These are phyloP conservation scores for Furcasterigmium furcatum DNA, from an alignment of 2,329 filamentous ascomycete genomes.

Conservation along the genomic window DNA sequence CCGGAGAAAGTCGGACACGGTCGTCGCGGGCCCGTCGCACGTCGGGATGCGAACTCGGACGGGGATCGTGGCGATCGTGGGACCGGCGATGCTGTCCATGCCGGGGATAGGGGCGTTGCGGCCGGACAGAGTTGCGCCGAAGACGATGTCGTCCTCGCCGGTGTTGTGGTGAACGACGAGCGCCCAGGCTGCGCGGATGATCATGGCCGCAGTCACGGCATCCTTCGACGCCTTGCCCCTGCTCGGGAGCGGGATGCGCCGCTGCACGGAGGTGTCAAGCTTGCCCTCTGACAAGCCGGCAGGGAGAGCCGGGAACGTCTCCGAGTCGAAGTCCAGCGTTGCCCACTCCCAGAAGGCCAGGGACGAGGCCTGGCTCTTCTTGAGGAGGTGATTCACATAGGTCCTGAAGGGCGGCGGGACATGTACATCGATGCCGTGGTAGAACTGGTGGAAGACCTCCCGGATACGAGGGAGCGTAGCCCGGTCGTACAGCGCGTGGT, in stretches of 20 bases:
- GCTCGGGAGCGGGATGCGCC: background rate
- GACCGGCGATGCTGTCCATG: conserved; percentile 22
- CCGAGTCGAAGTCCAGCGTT: background rate
- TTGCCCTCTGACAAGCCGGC: too few relatives aligned
- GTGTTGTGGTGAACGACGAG: background rate
- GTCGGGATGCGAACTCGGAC: conserved; percentile 3
- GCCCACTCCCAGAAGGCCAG: too few relatives aligned
- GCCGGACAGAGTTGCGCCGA: conserved; percentile 20
- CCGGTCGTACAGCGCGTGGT: conserved; percentile 16
- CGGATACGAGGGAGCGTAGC: conserved; percentile 4
- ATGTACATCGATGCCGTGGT: too few relatives aligned
- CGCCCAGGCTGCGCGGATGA: conserved; percentile 28
- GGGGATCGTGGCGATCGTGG: conserved; percentile 15
- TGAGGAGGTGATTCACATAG: too few relatives aligned
- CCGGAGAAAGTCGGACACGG: conserved; percentile 9
- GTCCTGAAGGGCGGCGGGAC: too few relatives aligned
- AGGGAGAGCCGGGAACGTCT: too few relatives aligned
- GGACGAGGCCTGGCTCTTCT: background rate
- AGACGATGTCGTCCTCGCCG: conserved; percentile 13
- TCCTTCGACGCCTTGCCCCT: background rate
- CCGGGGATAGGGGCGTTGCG: conserved; percentile 14
- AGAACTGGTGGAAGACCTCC: too few relatives aligned
- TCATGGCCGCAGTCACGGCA: conserved; percentile 8
- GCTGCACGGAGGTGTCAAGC: background rate
- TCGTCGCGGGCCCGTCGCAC: background rate